These are phyloP conservation scores for Rutidosis leptorrhynchoides DNA, from an alignment of 129 eudicot genomes.

Conservation along the genomic window DNA sequence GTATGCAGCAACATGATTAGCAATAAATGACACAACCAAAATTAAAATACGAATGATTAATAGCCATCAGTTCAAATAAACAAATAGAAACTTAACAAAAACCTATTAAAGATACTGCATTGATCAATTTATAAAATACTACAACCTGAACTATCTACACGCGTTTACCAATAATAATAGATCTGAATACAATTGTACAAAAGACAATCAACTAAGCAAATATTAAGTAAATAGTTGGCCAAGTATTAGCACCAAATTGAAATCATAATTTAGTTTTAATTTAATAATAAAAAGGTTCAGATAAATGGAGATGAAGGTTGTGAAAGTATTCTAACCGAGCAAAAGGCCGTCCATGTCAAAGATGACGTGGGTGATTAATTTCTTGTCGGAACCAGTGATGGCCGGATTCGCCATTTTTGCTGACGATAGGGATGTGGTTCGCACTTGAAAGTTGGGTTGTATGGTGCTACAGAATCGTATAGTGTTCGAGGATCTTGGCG, in stretches of 20 bases:
- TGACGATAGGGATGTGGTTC: constrained; percentile 13
- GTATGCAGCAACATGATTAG: constrained; percentile 1
- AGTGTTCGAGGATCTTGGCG: constrained; percentile 19
- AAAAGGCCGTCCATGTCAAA: constrained; percentile 95
- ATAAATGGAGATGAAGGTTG: neutral
- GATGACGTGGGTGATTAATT: constrained; percentile 66
- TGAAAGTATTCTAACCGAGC: constrained; percentile 44
- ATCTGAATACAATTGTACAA: constrained; percentile 23
- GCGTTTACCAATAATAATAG: neutral
- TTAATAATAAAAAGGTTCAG: neutral
- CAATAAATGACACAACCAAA: neutral
- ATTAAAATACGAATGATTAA: neutral
- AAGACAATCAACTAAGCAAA: neutral
- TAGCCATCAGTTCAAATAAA: neutral
- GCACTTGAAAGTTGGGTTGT: constrained; percentile 10
- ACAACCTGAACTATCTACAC: neutral
- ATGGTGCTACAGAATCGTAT: neutral
- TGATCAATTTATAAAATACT: constrained; percentile 11
- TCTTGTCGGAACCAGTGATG: constrained; percentile 29
- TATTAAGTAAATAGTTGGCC: constrained; percentile 9
- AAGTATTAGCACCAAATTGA: neutral
- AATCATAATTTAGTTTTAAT: no score
- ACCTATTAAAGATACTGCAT: neutral
- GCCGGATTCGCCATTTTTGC: constrained; percentile 32
- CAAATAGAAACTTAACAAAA: neutral